Base-by-base conservation (phyloP, 495 filamentous ascomycete species). In the Xylaria castorea region DNA sequence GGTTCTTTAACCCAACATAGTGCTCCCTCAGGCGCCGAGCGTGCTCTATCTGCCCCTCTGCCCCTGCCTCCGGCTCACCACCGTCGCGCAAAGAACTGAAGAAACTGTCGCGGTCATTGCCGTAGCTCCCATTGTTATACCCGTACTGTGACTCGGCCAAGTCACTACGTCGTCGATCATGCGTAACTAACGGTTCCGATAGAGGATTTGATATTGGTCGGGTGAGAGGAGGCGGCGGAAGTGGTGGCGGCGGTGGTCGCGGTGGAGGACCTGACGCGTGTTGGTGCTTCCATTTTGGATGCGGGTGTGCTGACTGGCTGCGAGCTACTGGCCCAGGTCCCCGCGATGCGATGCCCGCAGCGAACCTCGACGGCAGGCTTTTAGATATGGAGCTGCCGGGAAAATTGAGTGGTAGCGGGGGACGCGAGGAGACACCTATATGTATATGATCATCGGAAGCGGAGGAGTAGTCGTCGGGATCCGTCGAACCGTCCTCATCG, bases 371-470 rank as follows among this genome's bases (percentile, higher is more conserved):
- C 8, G 75, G 74, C 6, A 78, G 46, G 51, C 74, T 74, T 50
- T 76, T 80, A 30, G 75, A 80, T 20, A 80, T 71, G 40, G 71
- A 69, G 61, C 55, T 73, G 38, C 67, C 68, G 3, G 76, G 74
- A 53, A 80, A 73, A 38, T 73, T 60, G 5, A 71, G 73, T 7
- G 76, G 73, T 12, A 80, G 73, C 73, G 74, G 73, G 20, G 76
- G 78, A 53, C 74, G 76, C 34, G 71, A 63, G 27, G 71, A 61
- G 46, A 72, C 58, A 32, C 76, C 74, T 53, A 76, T 74, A 67
- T 79, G 74, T 5, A 76, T 70, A 48, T 73, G 75, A n/a, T 76
- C 73, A 40, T 76, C 77, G 30, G 74, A 75, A 22, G 48, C 60
- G 46, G 74, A 75, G 16, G 74, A 75, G 63, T 58, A 70, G 70